Conservation (phyloP, 2,329 filamentous ascomycete species). For the Pseudonectria buxi region DNA sequence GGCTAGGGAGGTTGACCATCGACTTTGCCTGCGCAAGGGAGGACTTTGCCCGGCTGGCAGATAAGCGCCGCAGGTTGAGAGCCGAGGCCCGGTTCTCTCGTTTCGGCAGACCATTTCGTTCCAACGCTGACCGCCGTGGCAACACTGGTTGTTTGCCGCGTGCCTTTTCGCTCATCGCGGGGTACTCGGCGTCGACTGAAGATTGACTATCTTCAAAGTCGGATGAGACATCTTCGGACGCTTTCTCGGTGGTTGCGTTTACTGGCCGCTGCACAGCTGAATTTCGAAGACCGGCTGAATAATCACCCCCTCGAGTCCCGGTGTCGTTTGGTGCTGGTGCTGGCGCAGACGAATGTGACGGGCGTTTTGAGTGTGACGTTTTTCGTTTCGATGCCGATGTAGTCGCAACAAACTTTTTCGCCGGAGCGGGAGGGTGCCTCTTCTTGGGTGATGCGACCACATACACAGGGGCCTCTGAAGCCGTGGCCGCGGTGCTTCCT, state of each 20-base stretch:
- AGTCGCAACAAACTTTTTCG: constrained; percentile 39
- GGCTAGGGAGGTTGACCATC: constrained; percentile 16
- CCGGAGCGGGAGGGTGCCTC: constrained; percentile 14
- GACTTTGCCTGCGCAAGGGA: constrained; percentile 17
- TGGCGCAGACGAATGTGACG: constrained; percentile 33
- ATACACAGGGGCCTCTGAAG: constrained; percentile 23
- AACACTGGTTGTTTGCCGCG: constrained; percentile 40
- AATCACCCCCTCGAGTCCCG: constrained; percentile 25
- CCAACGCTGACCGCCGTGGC: constrained; percentile 9
- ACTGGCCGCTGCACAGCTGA: constrained; percentile 17
- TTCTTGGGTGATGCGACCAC: constrained; percentile 23
- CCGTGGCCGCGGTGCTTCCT: constrained; percentile 30
- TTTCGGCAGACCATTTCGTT: constrained; percentile 8
- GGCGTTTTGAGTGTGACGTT: constrained; percentile 38
- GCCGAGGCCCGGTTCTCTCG: constrained; percentile 3
- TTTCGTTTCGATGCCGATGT: constrained; percentile 38
- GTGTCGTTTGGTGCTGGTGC: constrained; percentile 4
- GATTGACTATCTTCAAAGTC: constrained; percentile 5
- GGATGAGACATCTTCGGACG: constrained; percentile 4
- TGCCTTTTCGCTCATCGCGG: constrained; percentile 37
- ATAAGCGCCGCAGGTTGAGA: constrained; percentile 7
- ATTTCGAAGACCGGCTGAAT: constrained; percentile 17
- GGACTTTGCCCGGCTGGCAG: constrained; percentile 9
- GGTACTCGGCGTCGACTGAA: constrained; percentile 3
- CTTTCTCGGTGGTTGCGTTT: constrained; percentile 23